These are phyloP conservation scores for Yarrowia phangngaensis DNA, from an alignment of 805 yeast genomes.

Conservation along the genomic window DNA sequence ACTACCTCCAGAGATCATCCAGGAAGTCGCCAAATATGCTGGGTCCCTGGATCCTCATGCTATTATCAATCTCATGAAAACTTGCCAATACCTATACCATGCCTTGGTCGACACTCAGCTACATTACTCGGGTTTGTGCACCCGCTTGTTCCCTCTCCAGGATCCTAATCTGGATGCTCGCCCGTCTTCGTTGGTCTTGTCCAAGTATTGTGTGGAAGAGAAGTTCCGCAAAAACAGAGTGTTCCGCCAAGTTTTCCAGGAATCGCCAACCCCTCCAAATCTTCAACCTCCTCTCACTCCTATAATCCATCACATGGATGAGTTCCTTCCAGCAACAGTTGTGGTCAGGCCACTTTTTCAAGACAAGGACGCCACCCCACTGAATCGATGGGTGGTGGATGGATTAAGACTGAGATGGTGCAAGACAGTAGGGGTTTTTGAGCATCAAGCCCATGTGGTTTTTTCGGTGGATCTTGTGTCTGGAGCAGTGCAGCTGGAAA, in stretches of 20 bases:
- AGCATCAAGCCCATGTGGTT: constrained; percentile 5
- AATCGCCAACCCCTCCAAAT: background rate
- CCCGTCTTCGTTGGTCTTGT: background rate
- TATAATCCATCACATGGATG: background rate
- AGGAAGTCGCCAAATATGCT: constrained; percentile 3
- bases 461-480: background rate
- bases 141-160: constrained; percentile 6
- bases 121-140: constrained; percentile 8
- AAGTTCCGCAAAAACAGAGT: background rate
- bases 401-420: constrained; percentile 14
- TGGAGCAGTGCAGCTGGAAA: background rate
- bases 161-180: constrained; percentile 7
- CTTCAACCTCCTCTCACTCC: background rate
- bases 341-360: background rate
- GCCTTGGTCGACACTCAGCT: constrained; percentile 5
- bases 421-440: constrained; percentile 2
- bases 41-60: background rate
- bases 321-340: background rate
- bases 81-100: background rate
- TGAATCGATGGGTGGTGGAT: constrained; percentile 6
- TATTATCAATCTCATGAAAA: constrained; percentile 4
- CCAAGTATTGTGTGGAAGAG: background rate
- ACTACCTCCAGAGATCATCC: constrained; percentile 16
- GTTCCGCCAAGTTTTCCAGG: background rate
- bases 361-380: constrained; percentile 12